These are phyloP conservation scores for Pythium dissotocum DNA, from an alignment of 352 stramenopile genomes.

Conservation along the genomic window DNA sequence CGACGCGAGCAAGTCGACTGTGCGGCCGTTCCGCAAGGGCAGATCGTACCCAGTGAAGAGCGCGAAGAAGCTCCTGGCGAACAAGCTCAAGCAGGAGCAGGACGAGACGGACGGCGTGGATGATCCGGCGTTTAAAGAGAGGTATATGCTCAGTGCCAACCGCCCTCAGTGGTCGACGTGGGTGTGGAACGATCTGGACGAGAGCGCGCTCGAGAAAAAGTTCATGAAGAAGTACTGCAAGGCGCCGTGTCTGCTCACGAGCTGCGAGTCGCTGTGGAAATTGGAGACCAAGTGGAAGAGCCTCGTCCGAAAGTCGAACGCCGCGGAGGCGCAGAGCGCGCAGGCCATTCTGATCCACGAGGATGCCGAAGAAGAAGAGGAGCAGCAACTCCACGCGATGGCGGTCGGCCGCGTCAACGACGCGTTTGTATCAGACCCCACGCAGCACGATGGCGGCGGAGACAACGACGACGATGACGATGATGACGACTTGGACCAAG, in stretches of 20 bases:
- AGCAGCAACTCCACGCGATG: slow-evolving; percentile 56
- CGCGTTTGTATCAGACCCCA: slow-evolving; percentile 5
- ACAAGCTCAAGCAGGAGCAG: slow-evolving; percentile 37
- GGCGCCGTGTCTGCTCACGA: slow-evolving; percentile 49
- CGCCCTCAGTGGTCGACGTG: slow-evolving; percentile 68
- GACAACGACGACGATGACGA: slow-evolving; percentile 37
- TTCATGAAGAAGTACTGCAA: slow-evolving; percentile 70
- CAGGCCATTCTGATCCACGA: slow-evolving; percentile 70
- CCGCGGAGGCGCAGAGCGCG: slow-evolving; percentile 55
- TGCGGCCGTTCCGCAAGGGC: slow-evolving; percentile 74
- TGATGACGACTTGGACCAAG: slow-evolving; percentile 35
- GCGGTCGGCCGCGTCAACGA: slow-evolving; percentile 39
- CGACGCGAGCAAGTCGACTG: slow-evolving; percentile 63
- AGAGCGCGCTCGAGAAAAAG: slow-evolving; percentile 53
- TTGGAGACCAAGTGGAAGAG: slow-evolving; percentile 70
- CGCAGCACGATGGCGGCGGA: slow-evolving; percentile 24
- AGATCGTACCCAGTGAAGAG: slow-evolving; percentile 54
- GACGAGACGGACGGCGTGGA: slow-evolving; percentile 57
- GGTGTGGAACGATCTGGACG: slow-evolving; percentile 63
- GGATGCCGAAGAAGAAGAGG: slow-evolving; percentile 64
- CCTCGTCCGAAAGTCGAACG: slow-evolving; percentile 47
- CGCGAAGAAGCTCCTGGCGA: slow-evolving; percentile 42
- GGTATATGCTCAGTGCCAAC: slow-evolving; percentile 54
- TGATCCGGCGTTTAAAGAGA: slow-evolving; percentile 62
- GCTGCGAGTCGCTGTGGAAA: slow-evolving; percentile 55